Evolutionary conservation across 768 basidiomycete genomes (phyloP).

Genomic region (Cyclocybe cylindracea): DNA sequence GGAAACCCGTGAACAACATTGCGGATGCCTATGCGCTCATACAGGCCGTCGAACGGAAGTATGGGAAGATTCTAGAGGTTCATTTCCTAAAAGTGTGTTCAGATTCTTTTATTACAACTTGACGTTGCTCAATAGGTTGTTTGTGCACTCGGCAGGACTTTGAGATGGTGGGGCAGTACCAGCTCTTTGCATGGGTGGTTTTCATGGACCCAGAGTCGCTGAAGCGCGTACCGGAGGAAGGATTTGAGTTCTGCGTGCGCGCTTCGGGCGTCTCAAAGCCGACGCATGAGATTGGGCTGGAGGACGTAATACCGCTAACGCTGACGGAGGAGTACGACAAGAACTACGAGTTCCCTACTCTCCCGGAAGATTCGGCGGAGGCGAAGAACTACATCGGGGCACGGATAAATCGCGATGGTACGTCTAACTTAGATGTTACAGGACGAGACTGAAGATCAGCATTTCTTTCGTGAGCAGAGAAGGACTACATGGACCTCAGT

Average conservation of each 20-base stretch:
- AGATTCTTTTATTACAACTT: not conserved
- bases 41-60: constrained; percentile 55
- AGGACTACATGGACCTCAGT: not conserved
- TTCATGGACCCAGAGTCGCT: constrained; percentile 48
- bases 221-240: constrained; percentile 30
- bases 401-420: constrained; percentile 19
- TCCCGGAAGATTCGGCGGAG: constrained; percentile 3
- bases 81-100: constrained; percentile 40
- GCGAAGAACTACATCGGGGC: constrained; percentile 16
- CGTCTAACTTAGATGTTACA: not conserved
- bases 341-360: constrained; percentile 9
- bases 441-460: constrained; percentile 3
- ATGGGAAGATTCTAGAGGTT: constrained; percentile 48
- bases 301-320: constrained; percentile 31
- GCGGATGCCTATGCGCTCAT: constrained; percentile 52
- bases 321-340: constrained; percentile 14
- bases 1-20: constrained; percentile 42
- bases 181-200: constrained; percentile 39
- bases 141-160: constrained; percentile 38
- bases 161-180: constrained; percentile 45
- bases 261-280: constrained; percentile 19
- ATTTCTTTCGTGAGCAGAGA: not conserved
- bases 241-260: constrained; percentile 27
- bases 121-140: not conserved
- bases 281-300: constrained; percentile 35